These are phyloP conservation scores for Nitzschia putrida DNA, from an alignment of 108 stramenopile species.

Conservation along the genomic window DNA sequence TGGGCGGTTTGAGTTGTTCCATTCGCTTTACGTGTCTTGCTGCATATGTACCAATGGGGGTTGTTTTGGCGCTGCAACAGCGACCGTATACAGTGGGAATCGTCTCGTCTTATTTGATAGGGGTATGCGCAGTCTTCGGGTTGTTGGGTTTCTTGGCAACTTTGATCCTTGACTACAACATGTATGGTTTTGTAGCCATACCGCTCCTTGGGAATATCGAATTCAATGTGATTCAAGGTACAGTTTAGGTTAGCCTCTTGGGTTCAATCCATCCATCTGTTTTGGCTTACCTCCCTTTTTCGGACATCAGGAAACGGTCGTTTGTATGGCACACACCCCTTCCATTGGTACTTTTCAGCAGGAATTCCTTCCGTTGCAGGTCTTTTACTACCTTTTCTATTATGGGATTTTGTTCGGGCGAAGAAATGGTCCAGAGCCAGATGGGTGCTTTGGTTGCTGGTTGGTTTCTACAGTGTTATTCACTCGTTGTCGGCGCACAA, in stretches of 20 bases:
- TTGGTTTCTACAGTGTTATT: constrained; percentile 50
- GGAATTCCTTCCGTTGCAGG: constrained; percentile 81
- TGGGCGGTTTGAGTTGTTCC: constrained; percentile 77
- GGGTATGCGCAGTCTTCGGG: constrained; percentile 57
- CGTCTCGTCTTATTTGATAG: constrained; percentile 21
- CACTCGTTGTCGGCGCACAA: constrained; percentile 93
- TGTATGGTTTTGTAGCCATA: constrained; percentile 84
- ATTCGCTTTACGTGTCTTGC: constrained; percentile 82
- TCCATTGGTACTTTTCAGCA: constrained; percentile 80
- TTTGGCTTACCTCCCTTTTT: too few species aligned
- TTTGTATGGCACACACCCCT: constrained; percentile 85
- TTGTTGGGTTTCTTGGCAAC: constrained; percentile 54
- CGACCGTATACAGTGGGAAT: background rate
- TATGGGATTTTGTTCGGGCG: constrained; percentile 33
- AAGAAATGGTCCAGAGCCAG: constrained; percentile 17
- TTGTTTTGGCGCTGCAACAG: constrained; percentile 56
- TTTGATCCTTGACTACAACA: constrained; percentile 60
- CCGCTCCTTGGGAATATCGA: constrained; percentile 83
- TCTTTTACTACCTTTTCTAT: constrained; percentile 57
- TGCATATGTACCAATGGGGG: constrained; percentile 77
- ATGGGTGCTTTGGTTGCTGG: constrained; percentile 52
- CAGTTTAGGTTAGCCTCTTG: constrained; percentile 17
- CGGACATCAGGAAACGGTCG: constrained; percentile 49
- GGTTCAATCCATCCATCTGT: too few species aligned
- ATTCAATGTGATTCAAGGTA: constrained; percentile 81